These are phyloP conservation scores for Pseudogymnoascus sp. DNA, from an alignment of 2,329 filamentous ascomycete genomes.

Conservation along the genomic window DNA sequence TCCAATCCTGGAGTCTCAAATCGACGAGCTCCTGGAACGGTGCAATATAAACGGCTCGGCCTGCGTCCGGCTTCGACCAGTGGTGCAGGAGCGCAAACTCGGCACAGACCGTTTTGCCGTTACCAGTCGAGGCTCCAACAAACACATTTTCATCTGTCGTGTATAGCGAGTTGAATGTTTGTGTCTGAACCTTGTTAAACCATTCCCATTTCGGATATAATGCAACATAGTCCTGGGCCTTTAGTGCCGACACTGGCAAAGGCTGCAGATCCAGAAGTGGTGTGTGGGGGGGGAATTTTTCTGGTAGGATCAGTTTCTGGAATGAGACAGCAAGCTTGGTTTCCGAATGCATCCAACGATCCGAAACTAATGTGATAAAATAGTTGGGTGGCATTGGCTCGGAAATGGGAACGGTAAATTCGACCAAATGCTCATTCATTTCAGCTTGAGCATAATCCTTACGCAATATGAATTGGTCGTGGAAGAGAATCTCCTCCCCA, in stretches of 20 bases:
- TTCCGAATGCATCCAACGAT: slow-evolving; percentile 98
- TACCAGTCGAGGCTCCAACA: slow-evolving; percentile 84
- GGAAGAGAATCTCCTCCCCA: slow-evolving; percentile 89
- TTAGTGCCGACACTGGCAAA: slow-evolving; percentile 79
- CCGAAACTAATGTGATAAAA: slow-evolving; percentile 90
- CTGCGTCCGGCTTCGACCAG: slow-evolving; percentile 66
- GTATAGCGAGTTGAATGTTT: slow-evolving; percentile 91
- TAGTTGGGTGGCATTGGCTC: slow-evolving; percentile 99
- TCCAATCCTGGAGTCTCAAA: slow-evolving; percentile 75
- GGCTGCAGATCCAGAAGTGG: slow-evolving; percentile 87
- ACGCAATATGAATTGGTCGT: slow-evolving; percentile 87
- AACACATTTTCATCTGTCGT: slow-evolving; percentile 91
- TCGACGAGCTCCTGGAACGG: slow-evolving; percentile 93
- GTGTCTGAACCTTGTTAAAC: slow-evolving; percentile 97
- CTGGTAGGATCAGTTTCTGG: slow-evolving; percentile 86
- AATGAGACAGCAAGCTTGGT: slow-evolving; percentile 90
- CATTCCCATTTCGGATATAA: slow-evolving; percentile 78
- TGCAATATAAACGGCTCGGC: slow-evolving; percentile 85
- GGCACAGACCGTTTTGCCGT: slow-evolving; percentile 93
- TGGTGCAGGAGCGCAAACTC: slow-evolving; percentile 88
- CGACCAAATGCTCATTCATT: slow-evolving; percentile 86
- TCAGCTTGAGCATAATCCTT: slow-evolving; percentile 82
- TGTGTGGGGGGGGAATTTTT: slow-evolving; percentile 92
- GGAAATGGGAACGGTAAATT: slow-evolving; percentile 92
- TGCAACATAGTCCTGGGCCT: slow-evolving; percentile 71